Evolutionary conservation across 176 grass and related monocot genomes (phyloP).

Genomic region (Puya raimondii): DNA sequence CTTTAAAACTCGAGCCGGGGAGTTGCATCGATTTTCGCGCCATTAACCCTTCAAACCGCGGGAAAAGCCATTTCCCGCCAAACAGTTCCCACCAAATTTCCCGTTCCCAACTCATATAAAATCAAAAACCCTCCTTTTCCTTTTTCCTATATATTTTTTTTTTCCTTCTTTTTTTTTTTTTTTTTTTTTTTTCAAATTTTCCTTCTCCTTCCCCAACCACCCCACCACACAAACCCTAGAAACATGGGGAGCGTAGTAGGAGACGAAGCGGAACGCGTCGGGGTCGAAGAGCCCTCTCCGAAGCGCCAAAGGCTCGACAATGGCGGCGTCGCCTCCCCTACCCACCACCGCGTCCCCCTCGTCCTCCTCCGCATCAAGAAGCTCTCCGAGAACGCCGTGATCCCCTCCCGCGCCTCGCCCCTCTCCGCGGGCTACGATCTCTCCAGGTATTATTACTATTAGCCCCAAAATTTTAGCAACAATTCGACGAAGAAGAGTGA

Average conservation of each 20-base stretch:
- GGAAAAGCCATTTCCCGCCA: too few relatives aligned
- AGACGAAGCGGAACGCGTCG: slow-evolving; percentile 15
- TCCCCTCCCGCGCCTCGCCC: slow-evolving; percentile 62
- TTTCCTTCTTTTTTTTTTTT: too few relatives aligned
- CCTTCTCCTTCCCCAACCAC: neutral
- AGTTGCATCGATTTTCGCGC: too few relatives aligned
- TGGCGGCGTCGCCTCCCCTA: neutral
- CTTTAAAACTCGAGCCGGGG: too few relatives aligned
- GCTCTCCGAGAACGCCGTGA: slow-evolving; percentile 58
- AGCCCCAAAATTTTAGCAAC: too few relatives aligned
- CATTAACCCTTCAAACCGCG: too few relatives aligned
- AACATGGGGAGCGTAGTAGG: slow-evolving; percentile 24
- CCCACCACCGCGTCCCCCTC: neutral
- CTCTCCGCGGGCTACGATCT: slow-evolving; percentile 89
- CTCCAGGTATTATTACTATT: slow-evolving; percentile 50
- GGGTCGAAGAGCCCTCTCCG: slow-evolving; percentile 35
- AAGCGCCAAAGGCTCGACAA: slow-evolving; percentile 39
- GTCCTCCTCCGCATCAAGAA: slow-evolving; percentile 68
- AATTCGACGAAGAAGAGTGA: too few relatives aligned
- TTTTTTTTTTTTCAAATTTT: too few relatives aligned
- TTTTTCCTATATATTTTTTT: too few relatives aligned
- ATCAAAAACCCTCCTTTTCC: too few relatives aligned
- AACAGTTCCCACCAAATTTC: too few relatives aligned
- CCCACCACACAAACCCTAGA: neutral
- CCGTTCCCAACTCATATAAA: too few relatives aligned